Evolutionary conservation across 108 stramenopile species (phyloP), one percentile per base, ranked within the genome.

Genomic region (Skeletonema grethae): DNA sequence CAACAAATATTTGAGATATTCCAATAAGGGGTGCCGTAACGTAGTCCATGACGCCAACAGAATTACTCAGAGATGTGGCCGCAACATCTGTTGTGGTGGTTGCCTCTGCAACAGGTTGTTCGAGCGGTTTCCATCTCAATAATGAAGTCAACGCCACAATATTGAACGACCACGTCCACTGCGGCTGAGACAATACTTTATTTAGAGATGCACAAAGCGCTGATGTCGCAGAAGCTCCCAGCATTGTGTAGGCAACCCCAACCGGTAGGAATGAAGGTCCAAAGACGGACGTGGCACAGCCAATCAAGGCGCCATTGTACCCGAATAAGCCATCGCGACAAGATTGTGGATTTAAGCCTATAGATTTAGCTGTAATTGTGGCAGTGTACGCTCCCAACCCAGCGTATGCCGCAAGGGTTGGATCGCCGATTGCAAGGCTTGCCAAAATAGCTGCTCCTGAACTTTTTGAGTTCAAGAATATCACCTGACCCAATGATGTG

Each of bases 1-100:
- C 89, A 2, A 94, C 90, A 77, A 90, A 94, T 50, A 94, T 94
- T 76, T 94, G 93, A 8, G 90, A 92, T 20, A 94, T 80, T 48
- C 93, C 90, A 13, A 65, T 79, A 31, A 92, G 64, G 0, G 93
- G 90, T 30, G 88, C 69, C 8, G 69, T 9, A 6, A 32, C 46
- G 29, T 79, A 39, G 24, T 70, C 71, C 1, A 46, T n/a, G 13
- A 73, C 6, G 5, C 50, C 53, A 0, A 63, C 53, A 7, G 64
- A 61, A 41, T 34, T 46, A 59, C 7, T 39, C 65, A 61, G 68
- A 31, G 11, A 56, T 63, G 24, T 61, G 67, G 15, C 13, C 34
- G 57, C 46, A 20, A 30, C 35, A 36, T 24, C 53, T n/a, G 62
- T 38, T 15, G 32, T 56, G 7, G 8, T 15, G 22, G 25, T 31